Evolutionary conservation across 2,329 filamentous ascomycete genomes (phyloP), one percentile per base, ranked within the genome.

Genomic region (Aureobasidium sp.): DNA sequence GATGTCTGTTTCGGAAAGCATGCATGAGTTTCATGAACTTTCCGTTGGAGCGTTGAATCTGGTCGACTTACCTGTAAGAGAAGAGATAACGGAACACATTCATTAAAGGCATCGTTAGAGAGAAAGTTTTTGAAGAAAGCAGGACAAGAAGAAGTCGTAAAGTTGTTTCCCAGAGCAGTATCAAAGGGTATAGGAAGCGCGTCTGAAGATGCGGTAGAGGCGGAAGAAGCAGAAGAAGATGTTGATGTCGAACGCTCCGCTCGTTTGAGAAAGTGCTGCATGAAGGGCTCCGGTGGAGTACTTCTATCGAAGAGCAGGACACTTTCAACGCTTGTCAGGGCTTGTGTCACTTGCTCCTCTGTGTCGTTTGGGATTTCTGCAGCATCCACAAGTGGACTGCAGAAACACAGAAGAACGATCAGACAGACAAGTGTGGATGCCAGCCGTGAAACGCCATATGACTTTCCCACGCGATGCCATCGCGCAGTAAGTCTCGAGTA

Each of bases 1-100:
- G 93, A 97, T 64, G 89, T 91, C 85, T 96, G 72, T 16, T 7
- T 21, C 4, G 47, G n/a, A 16, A 34, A 36, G 8, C 14, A 13
- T 32, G 13, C 5, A 36, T 50, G 5, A 36, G 47, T 36, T 50
- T 36, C 30, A 50, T 25, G 21, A 21, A 21, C 21, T 21, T 21
- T 21, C 21, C 21, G 21, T 21, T 21, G 21, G 21, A 21, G 21
- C 21, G 21, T 21, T 21, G 21, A 21, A 21, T 21, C 21, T 21
- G 21, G 21, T 21, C 21, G 45, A 70, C 82, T 70, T 76, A 90
- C 89, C 78, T 89, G 85, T 10, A 97, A 79, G 66, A 97, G 82
- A 68, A 96, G 80, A 1, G 92, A 96, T 62, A 97, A 79, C 0
- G 93, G 90, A 66, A 92, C 85, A 76, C 93, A 97, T 57, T 81